These are phyloP conservation scores for Suillus cothurnatus DNA, from an alignment of 768 basidiomycete species.

Conservation along the genomic window DNA sequence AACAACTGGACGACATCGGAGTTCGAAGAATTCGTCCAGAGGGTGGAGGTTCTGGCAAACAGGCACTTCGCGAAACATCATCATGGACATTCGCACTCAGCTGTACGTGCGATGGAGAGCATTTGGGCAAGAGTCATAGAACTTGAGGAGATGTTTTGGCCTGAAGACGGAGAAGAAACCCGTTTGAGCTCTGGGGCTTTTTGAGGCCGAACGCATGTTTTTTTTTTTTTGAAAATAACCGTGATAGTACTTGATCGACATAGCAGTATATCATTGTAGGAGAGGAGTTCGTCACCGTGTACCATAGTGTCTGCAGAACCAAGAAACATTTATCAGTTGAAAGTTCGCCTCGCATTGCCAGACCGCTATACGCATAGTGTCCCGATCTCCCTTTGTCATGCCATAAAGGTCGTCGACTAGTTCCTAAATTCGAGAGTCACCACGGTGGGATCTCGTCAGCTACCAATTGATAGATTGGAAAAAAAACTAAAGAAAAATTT, in stretches of 20 bases:
- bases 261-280: neutral
- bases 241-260: neutral
- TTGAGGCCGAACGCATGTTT: neutral
- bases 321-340: neutral
- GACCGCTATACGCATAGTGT: neutral
- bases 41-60: conserved; percentile 51
- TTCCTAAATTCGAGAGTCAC: neutral
- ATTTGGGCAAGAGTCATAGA: conserved; percentile 63
- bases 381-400: neutral
- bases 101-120: conserved; percentile 40
- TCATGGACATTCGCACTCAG: conserved; percentile 10
- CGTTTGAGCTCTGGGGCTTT: neutral
- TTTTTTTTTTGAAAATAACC: neutral
- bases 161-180: conserved; percentile 41
- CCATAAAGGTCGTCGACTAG: neutral
- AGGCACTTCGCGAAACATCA: conserved; percentile 21
- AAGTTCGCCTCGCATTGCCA: neutral
- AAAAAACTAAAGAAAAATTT: no score
- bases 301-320: neutral
- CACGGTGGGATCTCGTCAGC: neutral
- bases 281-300: neutral
- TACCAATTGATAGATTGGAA: neutral
- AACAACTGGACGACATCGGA: conserved; percentile 62
- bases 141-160: conserved; percentile 66
- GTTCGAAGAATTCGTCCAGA: conserved; percentile 55